These are phyloP conservation scores for Neopestalotiopsis sp. DNA, from an alignment of 2,329 filamentous ascomycete species.

Conservation along the genomic window DNA sequence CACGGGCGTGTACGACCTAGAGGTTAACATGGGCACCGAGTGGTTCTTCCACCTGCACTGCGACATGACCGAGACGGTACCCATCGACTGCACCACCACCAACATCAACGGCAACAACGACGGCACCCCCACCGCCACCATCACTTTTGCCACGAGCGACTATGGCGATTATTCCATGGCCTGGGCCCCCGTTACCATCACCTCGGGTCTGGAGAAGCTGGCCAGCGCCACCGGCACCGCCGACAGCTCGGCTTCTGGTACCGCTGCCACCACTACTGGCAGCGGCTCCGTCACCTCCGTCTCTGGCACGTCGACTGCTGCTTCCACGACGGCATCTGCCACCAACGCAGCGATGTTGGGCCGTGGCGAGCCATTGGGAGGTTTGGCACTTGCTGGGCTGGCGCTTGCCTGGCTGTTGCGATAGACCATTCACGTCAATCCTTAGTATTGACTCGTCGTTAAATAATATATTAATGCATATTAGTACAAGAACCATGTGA, in stretches of 20 bases:
- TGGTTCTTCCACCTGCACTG: conserved; percentile 17
- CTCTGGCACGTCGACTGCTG: neutral
- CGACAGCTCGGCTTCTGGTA: neutral
- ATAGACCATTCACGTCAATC: neutral
- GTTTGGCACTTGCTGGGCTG: conserved; percentile 11
- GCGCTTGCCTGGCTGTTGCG: conserved; percentile 1
- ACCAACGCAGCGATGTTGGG: neutral
- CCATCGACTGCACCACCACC: conserved; percentile 15
- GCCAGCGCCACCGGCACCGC: conserved; percentile 11
- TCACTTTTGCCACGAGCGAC: neutral
- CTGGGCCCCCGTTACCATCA: conserved; percentile 18
- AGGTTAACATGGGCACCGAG: conserved; percentile 10
- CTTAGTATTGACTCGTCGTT: too few species aligned
- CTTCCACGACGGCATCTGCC: neutral
- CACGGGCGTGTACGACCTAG: conserved; percentile 13
- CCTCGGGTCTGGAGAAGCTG: conserved; percentile 14
- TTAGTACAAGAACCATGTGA: too few species aligned
- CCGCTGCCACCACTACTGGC: neutral
- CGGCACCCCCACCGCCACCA: conserved; percentile 11
- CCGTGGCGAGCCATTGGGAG: conserved; percentile 10
- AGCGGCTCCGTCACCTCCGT: neutral
- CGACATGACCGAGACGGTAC: conserved; percentile 17
- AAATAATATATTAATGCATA: too few species aligned
- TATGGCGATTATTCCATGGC: neutral
- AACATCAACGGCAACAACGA: conserved; percentile 17